Base-by-base conservation (phyloP, 2,329 filamentous ascomycete species). In the Fusarium sp. region DNA sequence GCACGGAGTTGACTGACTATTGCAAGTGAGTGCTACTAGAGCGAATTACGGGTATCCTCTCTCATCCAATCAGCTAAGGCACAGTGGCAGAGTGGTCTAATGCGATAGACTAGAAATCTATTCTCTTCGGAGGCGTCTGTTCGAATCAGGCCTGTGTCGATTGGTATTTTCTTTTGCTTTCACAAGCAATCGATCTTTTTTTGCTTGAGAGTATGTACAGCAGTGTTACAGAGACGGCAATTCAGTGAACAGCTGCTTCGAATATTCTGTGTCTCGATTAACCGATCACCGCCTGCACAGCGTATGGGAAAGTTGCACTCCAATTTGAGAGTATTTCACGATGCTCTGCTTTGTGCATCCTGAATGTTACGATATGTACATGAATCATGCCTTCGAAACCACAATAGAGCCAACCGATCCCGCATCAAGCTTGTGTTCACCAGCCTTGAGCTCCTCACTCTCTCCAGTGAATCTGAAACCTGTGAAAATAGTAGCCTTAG, bases 21-120 rank as follows among this genome's bases (percentile, higher is more conserved):
- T n/a, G n/a, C n/a, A n/a, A n/a, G n/a, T n/a, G n/a, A n/a, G n/a
- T n/a, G n/a, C n/a, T n/a, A n/a, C n/a, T n/a, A 7, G 12, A 1
- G 0, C 2, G 0, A 6, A 1, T 6, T 25, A 5, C 9, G 8
- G 18, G 3, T 2, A 1, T 11, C 2, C 6, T 54, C 18, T 7
- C 6, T 2, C 3, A 64, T 44, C 61, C 42, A 57, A 64, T 64
- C 49, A 64, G 44, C 24, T 32, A 7, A 64, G 61, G 61, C 61
- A 60, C 61, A 64, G 61, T 64, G 61, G 61, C 61, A 62, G 61
- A 64, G 61, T 64, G 61, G 61, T 64, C 61, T 64, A 64, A 64
- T 62, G 61, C 61, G 61, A 64, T 64, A 64, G 61, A 64, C 61
- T 64, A 64, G 61, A 64, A 64, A 64, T 64, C 61, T 64, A 64